Evolutionary conservation across 345 rosid genomes (phyloP), one percentile per base, ranked within the genome.

Genomic region (Boechera retrofracta): DNA sequence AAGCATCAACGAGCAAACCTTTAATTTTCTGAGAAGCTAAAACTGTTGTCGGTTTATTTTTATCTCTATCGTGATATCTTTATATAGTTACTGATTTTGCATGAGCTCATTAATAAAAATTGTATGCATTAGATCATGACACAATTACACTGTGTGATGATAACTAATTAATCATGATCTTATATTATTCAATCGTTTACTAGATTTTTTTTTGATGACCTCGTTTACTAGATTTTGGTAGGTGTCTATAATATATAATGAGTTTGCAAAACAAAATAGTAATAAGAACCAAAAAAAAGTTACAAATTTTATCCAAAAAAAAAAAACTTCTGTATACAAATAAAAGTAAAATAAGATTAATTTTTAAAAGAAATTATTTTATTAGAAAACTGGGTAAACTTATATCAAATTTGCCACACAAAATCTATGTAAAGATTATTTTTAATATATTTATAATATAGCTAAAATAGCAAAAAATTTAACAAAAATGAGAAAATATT

Each of bases 21-120:
- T 29, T 24, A 39, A 38, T 38, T 1, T 38, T 61, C n/a, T 21
- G 26, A 59, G 44, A 35, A 35, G 24, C 24, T 21, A 21, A 21
- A 18, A 18, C 21, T 18, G 21, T 18, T 18, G 21, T 18, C 21
- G 21, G 21, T 18, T 18, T 18, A 18, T 18, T 18, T 18, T 18
- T 18, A 55, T 55, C 5, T 61, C 32, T 21, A 21, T 39, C 0
- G 3, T 11, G 26, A 42, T 10, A 47, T 45, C 28, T 64, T 64
- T 36, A 72, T 61, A 61, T 36, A 18, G 6, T 51, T 72, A 51
- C 3, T 60, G 51, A 36, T 35, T 72, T 36, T n/a, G 59, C 60
- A 52, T 51, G 61, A 5, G 9, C 10, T 65, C 52, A 51, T 62
- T 48, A 49, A 35, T 72, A 9, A 51, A 54, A 42, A 12, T 44